Conservation (phyloP, 495 filamentous ascomycete genomes). For the Ramalina intermedia region DNA sequence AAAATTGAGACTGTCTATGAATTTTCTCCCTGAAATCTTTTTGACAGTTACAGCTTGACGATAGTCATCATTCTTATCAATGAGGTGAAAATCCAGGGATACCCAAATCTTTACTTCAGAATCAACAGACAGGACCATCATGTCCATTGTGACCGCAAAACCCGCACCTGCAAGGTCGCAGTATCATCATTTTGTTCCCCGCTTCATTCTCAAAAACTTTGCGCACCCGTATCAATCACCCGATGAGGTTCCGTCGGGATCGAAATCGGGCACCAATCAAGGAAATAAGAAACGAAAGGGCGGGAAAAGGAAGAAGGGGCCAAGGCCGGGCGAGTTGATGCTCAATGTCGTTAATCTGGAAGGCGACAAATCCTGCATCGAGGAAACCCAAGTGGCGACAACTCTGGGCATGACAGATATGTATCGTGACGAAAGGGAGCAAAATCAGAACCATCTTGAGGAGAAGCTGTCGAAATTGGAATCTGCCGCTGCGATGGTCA, state of each 20-base stretch:
- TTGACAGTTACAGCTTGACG: no score
- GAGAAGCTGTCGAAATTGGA: conserved; percentile 24
- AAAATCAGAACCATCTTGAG: conserved; percentile 23
- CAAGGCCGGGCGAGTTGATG: background rate
- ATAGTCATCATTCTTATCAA: no score
- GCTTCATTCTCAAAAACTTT: conserved; percentile 33
- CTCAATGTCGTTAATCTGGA: conserved; percentile 12
- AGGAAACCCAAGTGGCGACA: conserved; percentile 20
- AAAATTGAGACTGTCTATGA: no score
- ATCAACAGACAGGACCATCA: no score
- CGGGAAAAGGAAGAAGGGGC: background rate
- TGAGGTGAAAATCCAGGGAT: no score
- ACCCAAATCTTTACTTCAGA: no score
- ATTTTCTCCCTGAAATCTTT: no score
- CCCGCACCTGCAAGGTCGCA: conserved; percentile 8
- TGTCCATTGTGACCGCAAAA: no score
- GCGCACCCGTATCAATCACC: conserved; percentile 13
- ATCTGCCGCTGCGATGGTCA: conserved; percentile 9
- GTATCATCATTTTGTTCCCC: conserved; percentile 36
- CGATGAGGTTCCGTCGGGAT: background rate
- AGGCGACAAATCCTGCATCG: conserved; percentile 10
- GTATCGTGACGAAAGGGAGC: conserved; percentile 23
- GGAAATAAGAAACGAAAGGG: conserved; percentile 1
- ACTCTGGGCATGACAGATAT: conserved; percentile 29
- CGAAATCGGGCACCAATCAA: background rate